Evolutionary conservation across 73 alveolate genomes (phyloP), one percentile per base, ranked within the genome.

Genomic region (Tetrahymena malaccensis): DNA sequence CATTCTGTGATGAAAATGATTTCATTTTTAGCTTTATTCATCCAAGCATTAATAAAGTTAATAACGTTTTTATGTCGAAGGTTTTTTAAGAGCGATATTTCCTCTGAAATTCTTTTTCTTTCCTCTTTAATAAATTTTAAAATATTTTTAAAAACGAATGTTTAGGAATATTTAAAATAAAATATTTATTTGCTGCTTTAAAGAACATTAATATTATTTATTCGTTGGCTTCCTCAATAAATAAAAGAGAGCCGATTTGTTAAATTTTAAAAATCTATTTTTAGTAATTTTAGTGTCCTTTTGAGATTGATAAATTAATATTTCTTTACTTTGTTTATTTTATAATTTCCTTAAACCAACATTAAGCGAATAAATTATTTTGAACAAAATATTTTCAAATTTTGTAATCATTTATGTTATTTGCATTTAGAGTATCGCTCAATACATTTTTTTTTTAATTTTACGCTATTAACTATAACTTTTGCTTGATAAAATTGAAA

Each of bases 1-100:
- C 98, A 97, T 96, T 98, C 99, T 50, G 99, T 98, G 34, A 98
- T 98, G 85, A 98, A 94, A 93, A 98, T 94, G 25, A 97, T 98
- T 98, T 96, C 98, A 37, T 96, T 97, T 94, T 95, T 95, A 85
- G 96, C 94, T 85, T 94, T 95, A 94, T 97, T 97, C 89, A 94
- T 96, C 99, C 99, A 98, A 35, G 98, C 98, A 40, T 98, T 95
- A 34, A 98, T 97, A 96, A 98, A 98, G 94, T 97, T 97, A 33
- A 98, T 97, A 85, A 98, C 97, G 94, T 97, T 98, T 43, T 97
- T 97, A 93, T 98, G 99, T 55, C 96, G 96, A 94, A 98, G 93
- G 93, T 96, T 85, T 85, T 97, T 98, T 93, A 97, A 96, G 43
- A 98, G 96, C 70, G 96, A 96, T 44, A 98, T 96, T 95, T 98